Percentiles rank a stretch among this genome's conserved stretches.
Conservation (phyloP, 345 rosid genomes). For the Rubroshorea leprosula region DNA sequence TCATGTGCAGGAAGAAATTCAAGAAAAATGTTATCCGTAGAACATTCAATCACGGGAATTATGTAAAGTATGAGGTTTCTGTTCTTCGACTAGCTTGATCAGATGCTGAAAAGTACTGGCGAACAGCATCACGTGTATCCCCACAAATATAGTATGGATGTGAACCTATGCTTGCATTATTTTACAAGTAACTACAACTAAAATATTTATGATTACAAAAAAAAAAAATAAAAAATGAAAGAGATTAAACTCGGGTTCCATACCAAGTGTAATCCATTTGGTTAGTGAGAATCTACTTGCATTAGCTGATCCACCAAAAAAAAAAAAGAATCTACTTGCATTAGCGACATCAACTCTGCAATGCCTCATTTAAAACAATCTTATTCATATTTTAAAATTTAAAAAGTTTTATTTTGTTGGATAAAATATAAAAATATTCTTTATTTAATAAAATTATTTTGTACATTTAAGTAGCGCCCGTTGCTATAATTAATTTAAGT, state of each 20-base stretch:
- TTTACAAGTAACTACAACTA: background rate
- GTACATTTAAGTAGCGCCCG: too few relatives aligned
- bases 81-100: too few relatives aligned
- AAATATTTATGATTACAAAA: background rate
- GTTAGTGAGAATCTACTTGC: too few relatives aligned
- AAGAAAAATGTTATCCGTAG: background rate
- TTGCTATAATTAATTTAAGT: too few relatives aligned
- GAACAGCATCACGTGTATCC: too few relatives aligned
- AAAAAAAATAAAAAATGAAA: background rate
- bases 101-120: background rate
- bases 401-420: too few relatives aligned
- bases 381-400: too few relatives aligned
- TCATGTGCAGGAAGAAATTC: slow-evolving; percentile 5
- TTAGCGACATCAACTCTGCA: too few relatives aligned
- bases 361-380: background rate
- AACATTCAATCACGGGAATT: background rate
- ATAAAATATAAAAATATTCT: too few relatives aligned
- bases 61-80: background rate
- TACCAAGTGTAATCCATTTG: background rate
- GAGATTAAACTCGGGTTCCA: background rate
- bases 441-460: too few relatives aligned
- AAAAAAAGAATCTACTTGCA: too few relatives aligned
- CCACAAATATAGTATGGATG: background rate
- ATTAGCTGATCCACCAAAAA: too few relatives aligned
- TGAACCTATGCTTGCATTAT: background rate